These are phyloP conservation scores for Usnea hakonensis DNA, from an alignment of 495 filamentous ascomycete genomes.

Conservation along the genomic window DNA sequence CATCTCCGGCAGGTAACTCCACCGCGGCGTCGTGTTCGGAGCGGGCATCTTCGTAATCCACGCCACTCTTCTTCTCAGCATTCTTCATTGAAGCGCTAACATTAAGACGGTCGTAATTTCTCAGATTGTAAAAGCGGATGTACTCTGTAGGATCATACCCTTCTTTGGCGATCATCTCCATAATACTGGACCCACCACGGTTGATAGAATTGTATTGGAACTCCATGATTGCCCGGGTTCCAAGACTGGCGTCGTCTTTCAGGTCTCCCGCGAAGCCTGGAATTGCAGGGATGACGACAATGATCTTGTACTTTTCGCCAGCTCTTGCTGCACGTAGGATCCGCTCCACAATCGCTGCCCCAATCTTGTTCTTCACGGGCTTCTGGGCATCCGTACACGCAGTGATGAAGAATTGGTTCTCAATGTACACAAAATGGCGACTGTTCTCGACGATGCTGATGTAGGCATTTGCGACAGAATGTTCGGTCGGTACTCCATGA, in stretches of 20 bases:
- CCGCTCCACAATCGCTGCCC: constrained; percentile 79
- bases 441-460: constrained; percentile 72
- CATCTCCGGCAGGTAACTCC: constrained; percentile 18
- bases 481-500: constrained; percentile 58
- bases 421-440: constrained; percentile 84
- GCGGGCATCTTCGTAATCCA: constrained; percentile 64
- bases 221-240: constrained; percentile 93
- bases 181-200: constrained; percentile 79
- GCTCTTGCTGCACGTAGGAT: constrained; percentile 69
- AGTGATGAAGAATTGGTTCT: constrained; percentile 98
- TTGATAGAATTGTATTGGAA: constrained; percentile 87
- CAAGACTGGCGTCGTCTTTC: constrained; percentile 65
- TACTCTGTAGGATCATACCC: constrained; percentile 71
- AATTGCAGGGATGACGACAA: constrained; percentile 80
- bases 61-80: constrained; percentile 59
- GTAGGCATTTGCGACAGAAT: constrained; percentile 87
- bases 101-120: constrained; percentile 90
- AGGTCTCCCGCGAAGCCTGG: constrained; percentile 90
- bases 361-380: constrained; percentile 81
- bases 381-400: constrained; percentile 67
- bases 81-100: constrained; percentile 52
- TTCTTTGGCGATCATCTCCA: constrained; percentile 63
- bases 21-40: constrained; percentile 53
- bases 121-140: constrained; percentile 91
- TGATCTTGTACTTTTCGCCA: constrained; percentile 70